Percentiles rank a stretch among this genome's conserved stretches.
Evolutionary conservation across 768 basidiomycete species (phyloP).

Genomic region (Suillus americanus): DNA sequence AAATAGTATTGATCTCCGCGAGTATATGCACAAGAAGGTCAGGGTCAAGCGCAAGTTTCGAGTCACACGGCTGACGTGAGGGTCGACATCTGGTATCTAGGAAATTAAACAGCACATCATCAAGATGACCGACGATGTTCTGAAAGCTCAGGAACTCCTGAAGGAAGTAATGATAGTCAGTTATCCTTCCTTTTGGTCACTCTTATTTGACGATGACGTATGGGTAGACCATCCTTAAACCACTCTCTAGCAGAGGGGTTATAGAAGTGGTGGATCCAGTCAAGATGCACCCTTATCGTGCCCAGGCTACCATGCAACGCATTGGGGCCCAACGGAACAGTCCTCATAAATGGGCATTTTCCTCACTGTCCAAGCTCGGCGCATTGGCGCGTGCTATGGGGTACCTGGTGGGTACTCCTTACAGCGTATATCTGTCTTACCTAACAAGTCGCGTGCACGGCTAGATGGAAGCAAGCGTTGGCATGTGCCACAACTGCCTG

Average conservation of each 20-base stretch:
- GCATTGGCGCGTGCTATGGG: constrained; percentile 80
- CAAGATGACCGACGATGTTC: constrained; percentile 65
- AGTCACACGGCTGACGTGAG: not conserved
- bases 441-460: not conserved
- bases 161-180: constrained; percentile 73
- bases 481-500: constrained; percentile 73
- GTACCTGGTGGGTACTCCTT: constrained; percentile 64
- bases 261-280: constrained; percentile 57
- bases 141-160: constrained; percentile 65
- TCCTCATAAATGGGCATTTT: constrained; percentile 47
- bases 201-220: constrained; percentile 5
- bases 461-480: constrained; percentile 81
- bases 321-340: constrained; percentile 36
- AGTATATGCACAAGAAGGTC: constrained; percentile 89
- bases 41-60: constrained; percentile 12
- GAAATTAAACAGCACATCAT: constrained; percentile 78
- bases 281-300: constrained; percentile 64
- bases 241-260: constrained; percentile 37
- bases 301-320: constrained; percentile 43
- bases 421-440: not conserved
- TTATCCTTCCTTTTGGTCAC: constrained; percentile 6
- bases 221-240: constrained; percentile 35
- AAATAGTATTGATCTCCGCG: constrained; percentile 79
- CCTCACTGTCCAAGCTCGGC: constrained; percentile 50
- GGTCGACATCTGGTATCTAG: constrained; percentile 34